phyloP scores from a whole-genome alignment of 495 filamentous ascomycete species.

The Penicillium cinerascens region DNA sequence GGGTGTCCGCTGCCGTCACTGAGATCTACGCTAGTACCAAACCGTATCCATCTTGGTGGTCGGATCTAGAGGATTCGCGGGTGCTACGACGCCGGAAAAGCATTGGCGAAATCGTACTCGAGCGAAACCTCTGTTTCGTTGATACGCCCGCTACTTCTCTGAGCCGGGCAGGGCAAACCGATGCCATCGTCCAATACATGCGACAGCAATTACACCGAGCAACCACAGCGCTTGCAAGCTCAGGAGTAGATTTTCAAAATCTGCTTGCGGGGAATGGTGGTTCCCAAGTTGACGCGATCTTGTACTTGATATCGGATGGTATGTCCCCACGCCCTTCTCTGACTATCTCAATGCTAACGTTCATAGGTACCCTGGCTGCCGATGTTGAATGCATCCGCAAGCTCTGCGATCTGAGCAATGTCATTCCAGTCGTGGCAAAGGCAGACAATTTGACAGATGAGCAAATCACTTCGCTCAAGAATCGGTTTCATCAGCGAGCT shows the following conservation, averaged over 20 bases:
- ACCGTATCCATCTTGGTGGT: conserved; percentile 92
- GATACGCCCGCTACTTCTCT: conserved; percentile 78
- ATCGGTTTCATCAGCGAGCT: conserved; percentile 51
- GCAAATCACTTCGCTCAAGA: conserved; percentile 60
- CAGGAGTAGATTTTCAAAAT: conserved; percentile 71
- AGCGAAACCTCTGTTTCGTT: conserved; percentile 92
- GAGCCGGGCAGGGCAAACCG: conserved; percentile 63
- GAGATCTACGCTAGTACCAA: conserved; percentile 93
- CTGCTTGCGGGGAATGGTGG: conserved; percentile 84
- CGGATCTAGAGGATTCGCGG: conserved; percentile 74
- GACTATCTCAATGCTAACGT: not conserved
- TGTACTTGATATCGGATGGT: conserved; percentile 71
- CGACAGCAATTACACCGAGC: conserved; percentile 68
- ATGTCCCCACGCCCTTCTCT: conserved; percentile 13
- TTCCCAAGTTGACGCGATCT: conserved; percentile 80
- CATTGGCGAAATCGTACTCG: conserved; percentile 74
- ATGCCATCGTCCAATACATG: conserved; percentile 70
- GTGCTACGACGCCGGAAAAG: conserved; percentile 73
- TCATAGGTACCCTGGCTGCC: conserved; percentile 61
- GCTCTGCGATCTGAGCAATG: conserved; percentile 74
- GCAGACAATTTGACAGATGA: conserved; percentile 63
- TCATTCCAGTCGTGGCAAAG: conserved; percentile 80
- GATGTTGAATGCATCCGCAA: conserved; percentile 76
- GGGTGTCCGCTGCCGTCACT: conserved; percentile 47
- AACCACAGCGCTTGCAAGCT: conserved; percentile 52